Evolutionary conservation across 306 rosid genomes (phyloP), one percentile per base, ranked within the genome.

Genomic region (Cucurbita pepo): DNA sequence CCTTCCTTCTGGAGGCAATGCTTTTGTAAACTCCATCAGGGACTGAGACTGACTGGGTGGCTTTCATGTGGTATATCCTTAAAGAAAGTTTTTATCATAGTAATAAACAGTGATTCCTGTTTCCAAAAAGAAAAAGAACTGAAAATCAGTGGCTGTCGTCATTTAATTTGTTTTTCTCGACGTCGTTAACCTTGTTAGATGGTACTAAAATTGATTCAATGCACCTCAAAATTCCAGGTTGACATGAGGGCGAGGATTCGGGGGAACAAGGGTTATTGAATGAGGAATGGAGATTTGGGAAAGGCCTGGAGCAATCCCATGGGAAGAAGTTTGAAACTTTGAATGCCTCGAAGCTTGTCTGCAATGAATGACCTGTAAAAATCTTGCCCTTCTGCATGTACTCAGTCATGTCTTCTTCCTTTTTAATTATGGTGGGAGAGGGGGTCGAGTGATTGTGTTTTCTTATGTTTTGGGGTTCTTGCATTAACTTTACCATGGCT

Each of bases 201-300:
- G 25, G n/a, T 22, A n/a, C 6, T 30, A 38, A 15, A 62, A 16
- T 62, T 4, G 48, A 62, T 34, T 38, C 14, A 15, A 18, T 63
- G 70, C 51, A 8, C 75, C 37, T 73, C 55, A 10, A 11, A 55
- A 55, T 40, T 72, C 15, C 97, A 93, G 89, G 89, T 83, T 60
- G 87, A 83, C 75, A 83, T 81, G 87, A 76, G 87, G 44, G 84
- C 84, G n/a, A 73, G 87, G 77, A 83, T 83, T 52, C 84, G 87
- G 10, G 87, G 87, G 36, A 83, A 83, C 66, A 83, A 83, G 71
- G 87, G 87, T 73, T 83, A 83, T 74, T 83, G 70, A 83, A 8
- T 38, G 37, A 18, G 38, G 44, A 71, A 11, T 66, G 55, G 36
- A 45, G 38, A 6, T 41, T 30, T 30, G 34, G 34, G 34, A 30